Base-by-base conservation (phyloP, 2,329 filamentous ascomycete genomes). In the Phaeosphaeriaceae sp. region DNA sequence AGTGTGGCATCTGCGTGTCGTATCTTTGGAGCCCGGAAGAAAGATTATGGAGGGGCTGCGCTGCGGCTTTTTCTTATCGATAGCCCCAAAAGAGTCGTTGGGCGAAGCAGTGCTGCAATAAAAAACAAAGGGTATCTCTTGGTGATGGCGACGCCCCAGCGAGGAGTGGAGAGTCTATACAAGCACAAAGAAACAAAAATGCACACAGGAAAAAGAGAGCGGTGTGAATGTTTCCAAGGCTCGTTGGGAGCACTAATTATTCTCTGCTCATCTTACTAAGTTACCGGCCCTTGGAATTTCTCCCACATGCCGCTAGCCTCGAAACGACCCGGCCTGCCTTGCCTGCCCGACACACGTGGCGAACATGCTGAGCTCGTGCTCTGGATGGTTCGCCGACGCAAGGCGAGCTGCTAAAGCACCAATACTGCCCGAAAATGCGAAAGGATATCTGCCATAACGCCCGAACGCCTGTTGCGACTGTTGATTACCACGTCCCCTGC, bases 1-100 rank as follows among this genome's bases (percentile, higher is more conserved):
- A 77, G 74, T 83, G 82, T 65, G 82, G 81, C 81, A 83, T 84
- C 61, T 67, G 72, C 68, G 60, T 57, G 56, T 49, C 56, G 55
- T 33, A 49, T 58, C 15, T 15, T 36, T 56, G 51, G 56, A 55
- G 56, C 27, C 42, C 33, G 51, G 33, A 59, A 50, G 46, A 40
- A 44, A 45, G 19, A 69, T 52, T 62, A 62, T 67, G 66, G 68
- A 68, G 71, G 71, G 71, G 61, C 58, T 49, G 21, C 11, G 41
- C 62, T 17, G 55, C 36, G 36, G 36, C 36, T 40, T 40, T 40
- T 40, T 40, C 62, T 72, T 75, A 74, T 75, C 72, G 71, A 72
- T 73, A 73, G 36, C 36, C n/a, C 20, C 22, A 31, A 19, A 50
- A 46, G 36, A 42, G 36, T 48, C 31, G 33, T 46, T 50, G 33